Percentiles rank a stretch among this genome's conserved stretches.
Evolutionary conservation across 768 basidiomycete species (phyloP).

Genomic region (Rhizopogon vesiculosus): DNA sequence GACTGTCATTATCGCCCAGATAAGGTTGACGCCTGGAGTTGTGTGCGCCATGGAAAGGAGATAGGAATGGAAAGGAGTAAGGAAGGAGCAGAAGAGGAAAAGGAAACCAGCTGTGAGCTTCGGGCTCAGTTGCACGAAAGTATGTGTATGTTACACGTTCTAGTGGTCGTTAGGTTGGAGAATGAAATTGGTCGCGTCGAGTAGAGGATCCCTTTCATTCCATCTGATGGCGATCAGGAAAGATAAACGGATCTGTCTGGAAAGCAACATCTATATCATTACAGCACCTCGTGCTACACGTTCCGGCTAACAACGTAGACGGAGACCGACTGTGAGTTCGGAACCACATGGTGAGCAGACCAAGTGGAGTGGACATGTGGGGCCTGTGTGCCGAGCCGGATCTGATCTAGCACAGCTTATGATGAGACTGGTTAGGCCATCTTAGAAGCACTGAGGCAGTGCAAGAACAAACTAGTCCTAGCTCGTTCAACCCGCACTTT

Average conservation of each 20-base stretch:
- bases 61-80: slow-evolving; percentile 14
- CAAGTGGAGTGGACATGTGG: background rate
- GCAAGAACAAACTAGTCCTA: too few relatives aligned
- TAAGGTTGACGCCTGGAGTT: slow-evolving; percentile 54
- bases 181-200: background rate
- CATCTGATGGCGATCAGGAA: background rate
- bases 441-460: too few relatives aligned
- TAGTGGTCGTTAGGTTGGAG: background rate
- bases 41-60: slow-evolving; percentile 51
- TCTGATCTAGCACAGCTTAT: background rate
- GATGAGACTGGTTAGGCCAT: background rate
- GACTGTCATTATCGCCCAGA: slow-evolving; percentile 54
- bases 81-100: slow-evolving; percentile 10
- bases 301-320: background rate
- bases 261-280: too few relatives aligned
- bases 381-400: background rate
- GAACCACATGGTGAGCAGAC: slow-evolving; percentile 1
- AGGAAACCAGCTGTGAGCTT: slow-evolving; percentile 1
- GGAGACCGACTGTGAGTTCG: background rate
- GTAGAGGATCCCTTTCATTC: background rate
- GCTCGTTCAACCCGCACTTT: too few relatives aligned
- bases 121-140: background rate
- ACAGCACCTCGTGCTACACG: background rate
- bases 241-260: background rate
- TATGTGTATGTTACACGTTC: background rate